Conservation (phyloP, 495 filamentous ascomycete species). For the Podospora sp. region DNA sequence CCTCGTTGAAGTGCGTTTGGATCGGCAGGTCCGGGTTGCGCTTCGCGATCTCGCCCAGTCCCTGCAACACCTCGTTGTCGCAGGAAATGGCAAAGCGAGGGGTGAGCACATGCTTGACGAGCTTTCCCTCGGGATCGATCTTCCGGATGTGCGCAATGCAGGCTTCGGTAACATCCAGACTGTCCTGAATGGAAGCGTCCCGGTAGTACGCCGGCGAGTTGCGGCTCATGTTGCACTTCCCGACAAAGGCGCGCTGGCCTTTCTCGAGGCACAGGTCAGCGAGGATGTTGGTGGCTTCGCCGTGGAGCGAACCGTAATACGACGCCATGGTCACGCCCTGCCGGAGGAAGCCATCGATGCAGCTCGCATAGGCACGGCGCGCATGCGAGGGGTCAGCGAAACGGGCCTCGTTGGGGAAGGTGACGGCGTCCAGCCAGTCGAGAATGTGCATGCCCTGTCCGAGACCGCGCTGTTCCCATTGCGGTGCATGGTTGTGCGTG, state of each 20-base stretch:
- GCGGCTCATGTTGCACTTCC: conserved; percentile 68
- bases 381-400: conserved; percentile 60
- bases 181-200: conserved; percentile 52
- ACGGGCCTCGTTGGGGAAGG: conserved; percentile 64
- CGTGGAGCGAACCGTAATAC: conserved; percentile 66
- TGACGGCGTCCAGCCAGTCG: conserved; percentile 62
- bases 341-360: conserved; percentile 59
- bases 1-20: conserved; percentile 69
- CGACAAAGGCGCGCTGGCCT: conserved; percentile 66
- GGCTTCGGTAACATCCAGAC: conserved; percentile 54
- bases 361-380: conserved; percentile 51
- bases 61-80: conserved; percentile 51
- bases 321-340: conserved; percentile 68
- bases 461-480: conserved; percentile 63
- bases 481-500: conserved; percentile 68
- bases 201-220: conserved; percentile 62
- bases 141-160: conserved; percentile 53
- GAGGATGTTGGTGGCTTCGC: conserved; percentile 59
- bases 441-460: conserved; percentile 61
- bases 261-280: conserved; percentile 58
- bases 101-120: conserved; percentile 62
- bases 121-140: conserved; percentile 43
- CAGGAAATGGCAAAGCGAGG: conserved; percentile 68
- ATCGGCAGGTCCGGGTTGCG: conserved; percentile 57
- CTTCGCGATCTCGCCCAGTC: conserved; percentile 54